Evolutionary conservation across 768 basidiomycete genomes (phyloP), one percentile per base, ranked within the genome.

Genomic region (Suillus variegatus): DNA sequence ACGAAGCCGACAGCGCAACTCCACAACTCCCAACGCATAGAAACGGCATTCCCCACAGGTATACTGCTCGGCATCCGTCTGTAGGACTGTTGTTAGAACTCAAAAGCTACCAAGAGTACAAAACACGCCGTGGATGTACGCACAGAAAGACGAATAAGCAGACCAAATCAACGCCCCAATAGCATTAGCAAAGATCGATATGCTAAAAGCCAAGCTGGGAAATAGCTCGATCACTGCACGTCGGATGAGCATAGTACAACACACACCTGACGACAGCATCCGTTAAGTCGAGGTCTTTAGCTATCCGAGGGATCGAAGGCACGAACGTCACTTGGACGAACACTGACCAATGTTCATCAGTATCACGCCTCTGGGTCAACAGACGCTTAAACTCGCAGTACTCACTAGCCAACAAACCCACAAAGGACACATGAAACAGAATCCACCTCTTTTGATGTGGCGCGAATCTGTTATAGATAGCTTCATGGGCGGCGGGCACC

Each of bases 271-370:
- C 82, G 20, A 88, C 74, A 18, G 84, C 69, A 0, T 82, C 82
- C 0, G 90, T 84, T 0, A 89, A 80, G 32, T 83, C 57, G 12
- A 94, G 74, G 65, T 94, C 91, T 35, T 74, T 75, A 9, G 92
- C 86, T 54, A 95, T 87, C 60, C 89, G 84, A 0, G 91, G 90
- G 63, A 94, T 89, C 0, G 87, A 86, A 0, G 92, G 92, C 3
- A 92, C 82, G 73, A 94, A 92, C 1, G 85, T 85, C 0, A 86
- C 88, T 8, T 85, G 78, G 0, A 90, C 86, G 65, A 94, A 87
- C 44, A 89, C 92, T 94, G 63, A 1, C 55, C 18, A 40, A 68
- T 18, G 56, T 38, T 43, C 51, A 58, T 58, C 44, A 28, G 55
- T 16, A 25, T 55, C 20, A 36, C 36, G 4, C 18, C 4, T 35